Percentiles rank a stretch among this genome's conserved stretches.
phyloP scores from a whole-genome alignment of 345 rosid genomes.

The Noccaea caerulescens region DNA sequence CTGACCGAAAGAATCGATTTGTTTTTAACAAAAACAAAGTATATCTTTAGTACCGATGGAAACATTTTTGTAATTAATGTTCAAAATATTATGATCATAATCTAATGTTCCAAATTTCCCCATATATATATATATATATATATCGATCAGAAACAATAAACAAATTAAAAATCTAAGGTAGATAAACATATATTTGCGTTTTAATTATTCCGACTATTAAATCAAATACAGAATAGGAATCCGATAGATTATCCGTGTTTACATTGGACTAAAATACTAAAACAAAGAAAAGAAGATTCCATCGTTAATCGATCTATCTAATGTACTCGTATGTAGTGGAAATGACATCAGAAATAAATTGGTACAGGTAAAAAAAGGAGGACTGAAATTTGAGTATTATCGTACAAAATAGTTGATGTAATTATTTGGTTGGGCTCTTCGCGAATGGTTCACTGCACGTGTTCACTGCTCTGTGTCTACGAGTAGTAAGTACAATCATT shows the following conservation, averaged over 20 bases:
- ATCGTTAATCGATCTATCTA: neutral
- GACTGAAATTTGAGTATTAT: neutral
- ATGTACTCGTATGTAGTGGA: neutral
- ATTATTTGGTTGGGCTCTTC: neutral
- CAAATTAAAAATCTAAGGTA: neutral
- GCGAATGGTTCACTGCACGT: slow-evolving; percentile 18
- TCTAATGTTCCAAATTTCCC: neutral
- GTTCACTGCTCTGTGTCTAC: neutral
- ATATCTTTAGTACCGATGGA: neutral
- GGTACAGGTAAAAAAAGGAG: neutral
- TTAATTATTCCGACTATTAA: neutral
- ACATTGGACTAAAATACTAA: neutral
- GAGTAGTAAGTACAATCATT: slow-evolving; percentile 9
- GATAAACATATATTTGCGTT: neutral
- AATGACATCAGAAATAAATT: neutral
- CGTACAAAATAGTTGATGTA: slow-evolving; percentile 4
- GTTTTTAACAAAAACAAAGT: neutral
- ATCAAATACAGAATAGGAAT: neutral
- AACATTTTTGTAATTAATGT: neutral
- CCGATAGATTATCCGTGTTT: neutral
- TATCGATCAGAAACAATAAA: neutral
- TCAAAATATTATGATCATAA: neutral
- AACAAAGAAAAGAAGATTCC: neutral
- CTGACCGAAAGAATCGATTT: neutral
- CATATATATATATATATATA: neutral